Evolutionary conservation across 441 rosid species (phyloP).

Genomic region (Geranium incanum): DNA sequence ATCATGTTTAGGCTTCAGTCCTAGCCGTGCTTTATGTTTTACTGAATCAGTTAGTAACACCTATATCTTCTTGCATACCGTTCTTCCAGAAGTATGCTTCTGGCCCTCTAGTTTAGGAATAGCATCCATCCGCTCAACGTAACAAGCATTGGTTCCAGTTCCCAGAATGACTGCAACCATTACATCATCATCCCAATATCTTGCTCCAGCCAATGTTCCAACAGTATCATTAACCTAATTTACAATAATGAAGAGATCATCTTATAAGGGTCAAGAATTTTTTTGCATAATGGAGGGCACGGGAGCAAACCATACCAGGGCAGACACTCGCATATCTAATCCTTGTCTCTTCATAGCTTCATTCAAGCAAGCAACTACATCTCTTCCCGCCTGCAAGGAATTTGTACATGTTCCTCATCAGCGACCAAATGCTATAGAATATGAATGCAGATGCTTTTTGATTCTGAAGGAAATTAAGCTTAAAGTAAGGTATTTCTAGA

Average conservation of each 20-base stretch:
- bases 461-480: background rate
- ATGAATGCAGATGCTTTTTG: background rate
- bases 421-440: background rate
- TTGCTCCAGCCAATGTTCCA: conserved; percentile 78
- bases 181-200: conserved; percentile 80
- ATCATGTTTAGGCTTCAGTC: conserved; percentile 15
- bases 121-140: conserved; percentile 54
- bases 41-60: background rate
- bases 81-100: conserved; percentile 39
- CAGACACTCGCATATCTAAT: conserved; percentile 72
- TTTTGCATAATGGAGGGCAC: background rate
- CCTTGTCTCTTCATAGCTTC: conserved; percentile 70
- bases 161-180: conserved; percentile 88
- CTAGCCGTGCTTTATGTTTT: background rate
- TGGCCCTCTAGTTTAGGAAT: conserved; percentile 54
- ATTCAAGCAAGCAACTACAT: conserved; percentile 78
- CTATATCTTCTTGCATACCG: conserved; percentile 29
- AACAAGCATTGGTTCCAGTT: conserved; percentile 90
- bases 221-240: conserved; percentile 74
- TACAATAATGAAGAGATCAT: background rate
- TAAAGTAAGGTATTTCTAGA: background rate
- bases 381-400: conserved; percentile 53
- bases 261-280: conserved; percentile 7
- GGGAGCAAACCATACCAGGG: conserved; percentile 44
- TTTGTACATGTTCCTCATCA: background rate